Base-by-base conservation (phyloP, 2,329 filamentous ascomycete genomes). In the Pezicula radicicola region DNA sequence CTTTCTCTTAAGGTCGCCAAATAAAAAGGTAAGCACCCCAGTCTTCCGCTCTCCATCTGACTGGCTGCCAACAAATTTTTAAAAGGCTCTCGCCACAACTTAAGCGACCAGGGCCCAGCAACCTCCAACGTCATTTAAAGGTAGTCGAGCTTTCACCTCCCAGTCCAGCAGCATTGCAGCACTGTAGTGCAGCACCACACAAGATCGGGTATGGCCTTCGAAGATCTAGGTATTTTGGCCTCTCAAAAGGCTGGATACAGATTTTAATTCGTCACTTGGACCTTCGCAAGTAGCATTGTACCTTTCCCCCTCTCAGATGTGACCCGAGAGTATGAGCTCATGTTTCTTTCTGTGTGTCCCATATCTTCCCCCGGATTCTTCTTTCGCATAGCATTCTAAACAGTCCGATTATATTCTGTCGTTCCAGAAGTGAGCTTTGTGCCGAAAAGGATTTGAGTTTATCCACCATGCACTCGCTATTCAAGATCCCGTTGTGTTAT, bases 401-500 rank as follows among this genome's bases (percentile, higher is more conserved):
- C 8, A 49, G 30, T 40, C 35, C 21, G 15, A 21, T 36, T 37
- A 6, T 15, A 19, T 39, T 15, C 42, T 41, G 37, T 18, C 15
- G 36, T 42, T 28, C n/a, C n/a, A 33, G 27, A 33, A 30, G n/a
- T 42, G 25, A 35, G 40, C 46, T 33, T 30, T 2, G 30, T 33
- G 30, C 30, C 19, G 37, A 40, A 40, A 13, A 40, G 6, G 30
- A 45, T 48, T 28, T 21, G n/a, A 28, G n/a, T 30, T 16, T 27
- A 21, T 21, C 39, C 12, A 45, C 5, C 15, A 61, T 61, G 59
- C 57, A 46, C 43, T 52, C 52, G 52, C 46, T 59, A 35, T 48
- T 50, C 21, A 55, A 49, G 43, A 33, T 43, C 27, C 46, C 35
- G 37, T 15, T 33, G n/a, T n/a, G 12, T 40, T 18, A 51, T 43